Conservation (phyloP, 805 yeast genomes). For the Lipomyces oligophaga region DNA sequence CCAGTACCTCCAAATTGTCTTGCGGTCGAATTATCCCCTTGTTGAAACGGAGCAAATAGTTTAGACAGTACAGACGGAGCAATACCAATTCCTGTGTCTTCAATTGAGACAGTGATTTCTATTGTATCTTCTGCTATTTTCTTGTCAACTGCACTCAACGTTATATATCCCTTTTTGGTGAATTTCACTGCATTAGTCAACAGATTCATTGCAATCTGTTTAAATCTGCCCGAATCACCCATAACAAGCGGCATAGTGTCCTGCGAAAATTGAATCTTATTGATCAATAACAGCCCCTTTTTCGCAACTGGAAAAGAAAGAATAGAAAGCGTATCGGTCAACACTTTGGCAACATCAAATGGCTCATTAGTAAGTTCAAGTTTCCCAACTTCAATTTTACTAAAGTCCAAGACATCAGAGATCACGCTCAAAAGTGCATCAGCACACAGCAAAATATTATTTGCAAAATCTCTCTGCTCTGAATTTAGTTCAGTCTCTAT, state of each 20-base stretch:
- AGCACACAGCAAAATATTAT: slow-evolving; percentile 50
- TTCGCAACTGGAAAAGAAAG: slow-evolving; percentile 48
- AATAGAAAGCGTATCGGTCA: slow-evolving; percentile 46
- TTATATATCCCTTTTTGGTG: slow-evolving; percentile 45
- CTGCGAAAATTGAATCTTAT: slow-evolving; percentile 42
- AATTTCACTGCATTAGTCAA: slow-evolving; percentile 55
- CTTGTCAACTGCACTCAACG: slow-evolving; percentile 37
- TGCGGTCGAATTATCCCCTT: slow-evolving; percentile 54
- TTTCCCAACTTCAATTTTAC: slow-evolving; percentile 55
- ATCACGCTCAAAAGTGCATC: slow-evolving; percentile 51
- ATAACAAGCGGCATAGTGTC: slow-evolving; percentile 36
- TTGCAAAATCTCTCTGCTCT: slow-evolving; percentile 50
- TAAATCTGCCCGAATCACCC: slow-evolving; percentile 50
- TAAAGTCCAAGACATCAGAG: slow-evolving; percentile 53
- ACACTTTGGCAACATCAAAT: slow-evolving; percentile 46
- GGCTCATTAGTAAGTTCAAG: slow-evolving; percentile 45
- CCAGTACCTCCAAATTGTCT: slow-evolving; percentile 54
- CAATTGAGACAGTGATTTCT: slow-evolving; percentile 37
- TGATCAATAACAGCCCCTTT: slow-evolving; percentile 46
- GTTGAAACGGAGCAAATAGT: slow-evolving; percentile 52
- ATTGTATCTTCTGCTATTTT: slow-evolving; percentile 40
- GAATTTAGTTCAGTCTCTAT: slow-evolving; percentile 46
- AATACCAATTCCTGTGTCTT: slow-evolving; percentile 54
- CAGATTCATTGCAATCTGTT: slow-evolving; percentile 51
- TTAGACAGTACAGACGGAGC: slow-evolving; percentile 44